phyloP scores from a whole-genome alignment of 1,139 yeast species.

The Debaryomyces subglobosus region DNA sequence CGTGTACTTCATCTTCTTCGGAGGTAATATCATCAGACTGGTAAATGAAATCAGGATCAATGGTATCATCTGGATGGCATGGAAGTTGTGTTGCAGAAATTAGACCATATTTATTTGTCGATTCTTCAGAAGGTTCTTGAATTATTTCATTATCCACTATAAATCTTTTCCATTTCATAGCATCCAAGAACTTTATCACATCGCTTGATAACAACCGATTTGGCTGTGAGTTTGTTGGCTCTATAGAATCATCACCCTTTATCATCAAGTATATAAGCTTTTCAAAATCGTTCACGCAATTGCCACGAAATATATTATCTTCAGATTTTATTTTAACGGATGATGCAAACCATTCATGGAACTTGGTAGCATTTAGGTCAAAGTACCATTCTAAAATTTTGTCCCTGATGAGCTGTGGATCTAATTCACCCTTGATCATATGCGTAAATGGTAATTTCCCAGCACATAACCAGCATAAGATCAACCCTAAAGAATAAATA shows the following conservation, averaged over 20 bases:
- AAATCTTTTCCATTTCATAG: slow-evolving; percentile 12
- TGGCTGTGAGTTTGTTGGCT: not conserved
- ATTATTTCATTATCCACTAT: not conserved
- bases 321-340: slow-evolving; percentile 13
- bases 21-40: slow-evolving; percentile 5
- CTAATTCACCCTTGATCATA: slow-evolving; percentile 31
- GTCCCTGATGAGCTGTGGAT: slow-evolving; percentile 33
- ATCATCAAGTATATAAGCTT: slow-evolving; percentile 35
- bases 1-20: slow-evolving; percentile 9
- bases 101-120: not conserved
- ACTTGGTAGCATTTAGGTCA: slow-evolving; percentile 20
- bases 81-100: not conserved
- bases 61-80: not conserved
- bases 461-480: slow-evolving; percentile 71
- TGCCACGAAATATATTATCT: slow-evolving; percentile 4
- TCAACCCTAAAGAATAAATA: slow-evolving; percentile 81
- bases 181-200: slow-evolving; percentile 8
- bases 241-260: slow-evolving; percentile 25
- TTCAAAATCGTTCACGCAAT: slow-evolving; percentile 23
- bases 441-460: slow-evolving; percentile 63
- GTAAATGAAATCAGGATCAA: not conserved
- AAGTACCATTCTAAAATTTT: slow-evolving; percentile 37
- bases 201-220: slow-evolving; percentile 5
- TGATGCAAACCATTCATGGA: slow-evolving; percentile 31
- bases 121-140: not conserved